These are phyloP conservation scores for Pterula multifida DNA, from an alignment of 1,284 basidiomycete species.

Conservation along the genomic window DNA sequence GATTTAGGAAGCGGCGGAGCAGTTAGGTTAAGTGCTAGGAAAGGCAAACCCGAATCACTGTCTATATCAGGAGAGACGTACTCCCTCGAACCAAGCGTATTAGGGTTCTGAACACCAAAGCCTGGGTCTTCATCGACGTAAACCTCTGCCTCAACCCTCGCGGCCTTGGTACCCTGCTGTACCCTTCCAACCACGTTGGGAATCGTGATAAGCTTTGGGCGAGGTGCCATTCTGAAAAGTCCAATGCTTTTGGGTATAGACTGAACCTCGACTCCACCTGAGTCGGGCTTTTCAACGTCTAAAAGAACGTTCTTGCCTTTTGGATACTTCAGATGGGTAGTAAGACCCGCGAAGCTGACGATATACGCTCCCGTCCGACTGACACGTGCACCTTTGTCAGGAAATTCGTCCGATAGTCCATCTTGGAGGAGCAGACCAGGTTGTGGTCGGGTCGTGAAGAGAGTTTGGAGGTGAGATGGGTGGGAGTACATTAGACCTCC, in stretches of 20 bases:
- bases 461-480: constrained; percentile 38
- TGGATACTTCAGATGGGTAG: not conserved
- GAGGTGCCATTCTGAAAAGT: not conserved
- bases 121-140: not conserved
- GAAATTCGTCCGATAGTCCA: not conserved
- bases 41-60: not conserved
- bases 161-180: not conserved
- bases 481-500: constrained; percentile 52
- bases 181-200: not conserved
- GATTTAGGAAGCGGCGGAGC: not conserved
- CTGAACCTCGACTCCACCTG: not conserved
- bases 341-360: not conserved
- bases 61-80: not conserved
- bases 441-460: constrained; percentile 23
- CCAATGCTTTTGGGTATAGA: not conserved
- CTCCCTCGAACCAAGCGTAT: not conserved
- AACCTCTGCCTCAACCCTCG: not conserved
- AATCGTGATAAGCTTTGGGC: not conserved
- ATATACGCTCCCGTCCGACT: not conserved
- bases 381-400: not conserved
- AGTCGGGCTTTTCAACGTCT: not conserved
- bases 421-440: not conserved
- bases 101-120: not conserved
- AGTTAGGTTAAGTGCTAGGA: not conserved
- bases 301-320: not conserved